Evolutionary conservation across 192 early-diverging fungal species (phyloP), one percentile per base, ranked within the genome.

Genomic region (Coemansia sp.): DNA sequence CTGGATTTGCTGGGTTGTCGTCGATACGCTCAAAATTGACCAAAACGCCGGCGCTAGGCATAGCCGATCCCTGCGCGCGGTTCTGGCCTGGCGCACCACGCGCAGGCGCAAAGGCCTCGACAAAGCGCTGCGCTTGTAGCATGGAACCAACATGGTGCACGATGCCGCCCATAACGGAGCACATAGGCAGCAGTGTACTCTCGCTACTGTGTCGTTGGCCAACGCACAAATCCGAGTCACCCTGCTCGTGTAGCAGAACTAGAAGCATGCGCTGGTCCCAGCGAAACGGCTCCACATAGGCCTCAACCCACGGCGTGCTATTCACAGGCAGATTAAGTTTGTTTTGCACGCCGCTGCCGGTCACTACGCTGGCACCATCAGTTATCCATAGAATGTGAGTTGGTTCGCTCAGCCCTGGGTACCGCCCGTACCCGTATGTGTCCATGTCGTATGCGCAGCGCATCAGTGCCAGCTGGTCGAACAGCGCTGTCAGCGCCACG

Each of bases 181-280:
- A 88, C 83, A 92, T 88, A 11, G 86, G 75, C 52, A 72, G 70
- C 17, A 94, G 77, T 66, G 86, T 83, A 42, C 65, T 80, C 61
- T 86, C 85, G 63, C 80, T 84, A 55, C 73, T 80, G 30, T 71
- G 57, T 51, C 55, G 33, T 54, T 75, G 70, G n/a, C 64, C 73
- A 9, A 70, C 61, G 20, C 80, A 83, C 64, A 82, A 33, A 42
- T 50, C 51, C 7, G 11, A 20, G 46, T 74, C 72, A 20, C 57
- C 59, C 19, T 57, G 51, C 36, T 85, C 85, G 59, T 87, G 76
- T 22, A 93, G 67, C 50, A 90, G 72, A 30, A 94, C 77, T 3
- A 91, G 86, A 46, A 80, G 85, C 31, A 94, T 67, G 2, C 88
- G 72, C 60, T 94, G 91, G 59, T 94, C 91, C 93, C 93, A 94